Percentiles rank a stretch among this genome's conserved stretches.
Conservation (phyloP, 2,329 filamentous ascomycete species). For the Gaeumannomyces sp. region DNA sequence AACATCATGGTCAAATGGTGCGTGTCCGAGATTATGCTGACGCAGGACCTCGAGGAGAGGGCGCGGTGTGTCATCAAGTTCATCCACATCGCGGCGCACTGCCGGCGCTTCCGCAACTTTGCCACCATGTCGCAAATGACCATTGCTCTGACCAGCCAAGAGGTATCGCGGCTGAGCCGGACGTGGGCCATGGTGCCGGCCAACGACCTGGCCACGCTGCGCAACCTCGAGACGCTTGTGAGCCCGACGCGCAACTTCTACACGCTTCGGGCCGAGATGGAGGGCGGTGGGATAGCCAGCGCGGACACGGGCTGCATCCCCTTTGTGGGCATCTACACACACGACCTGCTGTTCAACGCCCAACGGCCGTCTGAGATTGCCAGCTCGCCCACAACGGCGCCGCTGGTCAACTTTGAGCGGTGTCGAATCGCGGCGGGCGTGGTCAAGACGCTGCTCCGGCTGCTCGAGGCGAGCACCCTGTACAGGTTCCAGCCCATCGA, state of each 20-base stretch:
- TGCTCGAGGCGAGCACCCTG: constrained; percentile 72
- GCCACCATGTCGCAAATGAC: constrained; percentile 78
- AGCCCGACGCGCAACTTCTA: constrained; percentile 75
- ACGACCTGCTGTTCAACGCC: constrained; percentile 75
- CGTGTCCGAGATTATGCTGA: constrained; percentile 72
- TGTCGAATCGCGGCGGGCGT: constrained; percentile 70
- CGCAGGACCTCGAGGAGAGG: constrained; percentile 63
- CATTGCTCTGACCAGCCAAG: constrained; percentile 68
- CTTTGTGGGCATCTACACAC: constrained; percentile 78
- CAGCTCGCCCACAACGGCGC: constrained; percentile 57
- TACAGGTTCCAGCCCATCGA: constrained; percentile 71
- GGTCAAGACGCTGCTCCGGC: constrained; percentile 70
- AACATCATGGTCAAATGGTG: constrained; percentile 87
- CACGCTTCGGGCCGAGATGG: constrained; percentile 73
- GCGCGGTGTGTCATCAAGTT: constrained; percentile 73
- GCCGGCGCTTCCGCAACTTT: constrained; percentile 71
- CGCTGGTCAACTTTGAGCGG: constrained; percentile 76
- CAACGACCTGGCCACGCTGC: constrained; percentile 58
- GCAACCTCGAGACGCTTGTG: constrained; percentile 64
- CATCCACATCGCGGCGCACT: constrained; percentile 74
- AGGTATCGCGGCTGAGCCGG: constrained; percentile 58
- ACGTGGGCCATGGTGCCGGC: constrained; percentile 68
- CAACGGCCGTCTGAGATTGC: constrained; percentile 72
- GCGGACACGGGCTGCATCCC: constrained; percentile 70
- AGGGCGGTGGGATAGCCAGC: constrained; percentile 46